These are phyloP conservation scores for Chaetomiaceae sp. DNA, from an alignment of 2,329 filamentous ascomycete genomes.

Conservation along the genomic window DNA sequence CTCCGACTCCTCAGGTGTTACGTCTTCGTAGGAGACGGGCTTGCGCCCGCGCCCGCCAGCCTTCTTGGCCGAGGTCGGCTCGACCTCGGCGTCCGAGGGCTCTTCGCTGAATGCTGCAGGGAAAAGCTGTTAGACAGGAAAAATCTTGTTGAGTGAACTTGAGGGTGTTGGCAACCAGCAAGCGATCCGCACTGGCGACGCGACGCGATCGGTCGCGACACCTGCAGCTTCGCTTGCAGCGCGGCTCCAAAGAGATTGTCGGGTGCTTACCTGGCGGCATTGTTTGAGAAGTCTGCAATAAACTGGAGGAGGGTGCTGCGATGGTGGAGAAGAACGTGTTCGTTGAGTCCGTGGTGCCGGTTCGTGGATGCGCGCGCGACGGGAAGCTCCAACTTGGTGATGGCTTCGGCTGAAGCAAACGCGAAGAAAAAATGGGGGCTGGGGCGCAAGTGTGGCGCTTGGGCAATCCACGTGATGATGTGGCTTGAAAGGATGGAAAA, in stretches of 20 bases:
- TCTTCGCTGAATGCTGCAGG: constrained; percentile 41
- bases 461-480: not conserved
- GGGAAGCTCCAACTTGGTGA: constrained; percentile 1
- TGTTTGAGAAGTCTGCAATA: not conserved
- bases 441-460: not conserved
- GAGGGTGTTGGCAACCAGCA: not conserved
- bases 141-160: not conserved
- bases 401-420: not conserved
- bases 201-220: constrained; percentile 10
- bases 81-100: constrained; percentile 29
- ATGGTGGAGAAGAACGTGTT: not conserved
- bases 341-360: too few species aligned
- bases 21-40: constrained; percentile 23
- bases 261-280: constrained; percentile 27
- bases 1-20: constrained; percentile 25
- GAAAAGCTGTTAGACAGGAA: not conserved
- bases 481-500: not conserved
- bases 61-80: constrained; percentile 6
- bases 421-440: constrained; percentile 14
- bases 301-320: not conserved
- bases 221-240: not conserved
- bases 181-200: constrained; percentile 8
- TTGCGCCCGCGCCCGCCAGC: constrained; percentile 8
- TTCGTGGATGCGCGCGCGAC: not conserved
- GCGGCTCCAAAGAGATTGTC: not conserved